Base-by-base conservation (phyloP, 106 monocot species). In the Acorus gramineus region DNA sequence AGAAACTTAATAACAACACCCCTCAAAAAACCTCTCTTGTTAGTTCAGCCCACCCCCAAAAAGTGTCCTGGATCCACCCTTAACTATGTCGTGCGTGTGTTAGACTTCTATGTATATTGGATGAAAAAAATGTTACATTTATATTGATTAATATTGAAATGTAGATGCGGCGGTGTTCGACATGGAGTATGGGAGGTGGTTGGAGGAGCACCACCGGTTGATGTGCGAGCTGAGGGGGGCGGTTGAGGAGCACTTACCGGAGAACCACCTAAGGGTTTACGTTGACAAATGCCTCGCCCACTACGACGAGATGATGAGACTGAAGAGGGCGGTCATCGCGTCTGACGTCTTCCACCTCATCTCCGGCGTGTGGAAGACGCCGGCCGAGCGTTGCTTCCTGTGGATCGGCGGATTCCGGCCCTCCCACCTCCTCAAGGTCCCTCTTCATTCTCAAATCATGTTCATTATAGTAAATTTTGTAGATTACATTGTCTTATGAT, bases 341-440 rank as follows among this genome's bases (percentile, higher is more conserved):
- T 12, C 77, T 49, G 87, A 87, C 60, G 83, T 83, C 66, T 87
- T 87, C 78, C 87, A 87, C 65, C 80, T 87, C 65, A n/a, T 87
- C 52, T 87, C 87, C 8, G 87, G 87, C 67, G 69, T 78, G 59
- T 87, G 87, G 87, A 74, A 66, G 66, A 78, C 83, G 3, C 83
- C 87, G 3, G 83, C 87, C 43, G 87, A 87, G 64, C 80, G 87
- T n/a, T 87, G 87, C 79, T 87, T 87, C 80, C 44, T 87, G 71
- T 87, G 87, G 87, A 71, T 87, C 7, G 83, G 77, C 6, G 87
- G 80, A 6, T 87, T 87, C 75, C 87, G 87, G 7, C 87, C 87
- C 3, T 83, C 87, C 4, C 80, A 87, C 7, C 65, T 83, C 51
- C 71, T 87, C 69, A 87, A 87, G 87, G 87, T 87, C 7, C 56